A percentile compares a stretch with the other conserved stretches of the same genome.
Evolutionary conservation across 768 basidiomycete species (phyloP).

Genomic region (Psilocybe tampanensis): DNA sequence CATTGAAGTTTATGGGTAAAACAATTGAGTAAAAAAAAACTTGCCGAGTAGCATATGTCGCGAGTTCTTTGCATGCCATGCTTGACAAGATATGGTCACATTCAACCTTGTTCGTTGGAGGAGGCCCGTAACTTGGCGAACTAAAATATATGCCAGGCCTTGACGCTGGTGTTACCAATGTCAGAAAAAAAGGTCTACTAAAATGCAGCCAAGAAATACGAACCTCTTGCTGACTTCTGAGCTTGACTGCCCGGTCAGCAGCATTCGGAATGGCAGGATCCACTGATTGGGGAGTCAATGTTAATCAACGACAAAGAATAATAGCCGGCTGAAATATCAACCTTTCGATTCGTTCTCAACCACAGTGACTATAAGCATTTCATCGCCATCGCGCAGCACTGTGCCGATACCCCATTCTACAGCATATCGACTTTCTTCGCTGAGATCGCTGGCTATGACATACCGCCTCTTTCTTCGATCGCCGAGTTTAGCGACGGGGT

Average conservation of each 20-base stretch:
- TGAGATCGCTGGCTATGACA: slow-evolving; percentile 92
- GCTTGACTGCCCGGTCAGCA: slow-evolving; percentile 74
- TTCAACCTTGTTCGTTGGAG: slow-evolving; percentile 90
- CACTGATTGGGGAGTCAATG: slow-evolving; percentile 38
- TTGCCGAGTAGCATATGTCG: slow-evolving; percentile 84
- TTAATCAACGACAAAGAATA: background rate
- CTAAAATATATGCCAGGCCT: slow-evolving; percentile 84
- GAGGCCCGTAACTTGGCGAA: slow-evolving; percentile 85
- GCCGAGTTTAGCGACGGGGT: slow-evolving; percentile 60
- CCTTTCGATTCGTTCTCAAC: slow-evolving; percentile 92
- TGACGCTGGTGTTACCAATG: slow-evolving; percentile 62
- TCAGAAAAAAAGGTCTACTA: background rate
- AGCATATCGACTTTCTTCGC: slow-evolving; percentile 92
- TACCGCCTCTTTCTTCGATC: slow-evolving; percentile 68
- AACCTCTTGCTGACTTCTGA: slow-evolving; percentile 92
- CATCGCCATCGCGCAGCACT: slow-evolving; percentile 92
- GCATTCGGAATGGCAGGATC: slow-evolving; percentile 72
- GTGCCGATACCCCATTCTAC: slow-evolving; percentile 99
- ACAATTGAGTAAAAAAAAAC: slow-evolving; percentile 20
- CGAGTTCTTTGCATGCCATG: slow-evolving; percentile 96
- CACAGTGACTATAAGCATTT: slow-evolving; percentile 88
- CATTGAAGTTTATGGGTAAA: background rate
- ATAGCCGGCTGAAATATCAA: slow-evolving; percentile 32
- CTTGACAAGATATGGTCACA: slow-evolving; percentile 88
- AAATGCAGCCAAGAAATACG: background rate